Base-by-base conservation (phyloP, 2,329 filamentous ascomycete genomes). In the Sporothrix humicola region DNA sequence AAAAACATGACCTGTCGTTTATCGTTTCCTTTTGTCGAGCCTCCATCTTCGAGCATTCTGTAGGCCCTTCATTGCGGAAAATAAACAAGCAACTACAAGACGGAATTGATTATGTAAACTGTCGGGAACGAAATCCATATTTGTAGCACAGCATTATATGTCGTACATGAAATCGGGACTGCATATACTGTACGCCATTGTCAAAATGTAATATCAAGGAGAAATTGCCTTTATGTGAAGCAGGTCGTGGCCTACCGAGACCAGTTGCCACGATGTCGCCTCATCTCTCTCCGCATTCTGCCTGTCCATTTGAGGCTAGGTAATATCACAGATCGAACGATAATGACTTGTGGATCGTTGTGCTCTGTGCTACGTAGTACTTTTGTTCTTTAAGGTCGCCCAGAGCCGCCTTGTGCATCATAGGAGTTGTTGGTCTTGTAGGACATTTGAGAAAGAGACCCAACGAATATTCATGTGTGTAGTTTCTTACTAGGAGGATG, bases 1-100 rank as follows among this genome's bases (percentile, higher is more conserved):
- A 58, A 31, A 58, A 65, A 65, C 59, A 23, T 65, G 59, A 65
- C 59, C 6, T 44, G 37, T 65, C n/a, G 37, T 65, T 65, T 9
- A 63, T 63, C 31, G 44, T n/a, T n/a, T 42, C 37, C 17, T 37
- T 17, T 44, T 44, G 20, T 3, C 17, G 42, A 44, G 15, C 31
- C 17, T 58, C 20, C 2, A 31, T 31, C 10, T 3, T n/a, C 6
- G 20, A 8, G 52, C 7, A 54, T 8, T 54, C 15, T 20, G 7
- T 17, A 15, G 7, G 31, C 31, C 7, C 5, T 37, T 37, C 31
- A 7, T 37, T 7, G 31, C 31, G 4, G 31, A 37, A 6, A 37
- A 7, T 5, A 37, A n/a, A 15, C 48, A 52, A 52, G 50, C 50
- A 17, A 52, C 50, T 52, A 5, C 31, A 37, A 37, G 31, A 37